These are phyloP conservation scores for Aspergillus panamensis DNA, from an alignment of 495 filamentous ascomycete genomes.

Conservation along the genomic window DNA sequence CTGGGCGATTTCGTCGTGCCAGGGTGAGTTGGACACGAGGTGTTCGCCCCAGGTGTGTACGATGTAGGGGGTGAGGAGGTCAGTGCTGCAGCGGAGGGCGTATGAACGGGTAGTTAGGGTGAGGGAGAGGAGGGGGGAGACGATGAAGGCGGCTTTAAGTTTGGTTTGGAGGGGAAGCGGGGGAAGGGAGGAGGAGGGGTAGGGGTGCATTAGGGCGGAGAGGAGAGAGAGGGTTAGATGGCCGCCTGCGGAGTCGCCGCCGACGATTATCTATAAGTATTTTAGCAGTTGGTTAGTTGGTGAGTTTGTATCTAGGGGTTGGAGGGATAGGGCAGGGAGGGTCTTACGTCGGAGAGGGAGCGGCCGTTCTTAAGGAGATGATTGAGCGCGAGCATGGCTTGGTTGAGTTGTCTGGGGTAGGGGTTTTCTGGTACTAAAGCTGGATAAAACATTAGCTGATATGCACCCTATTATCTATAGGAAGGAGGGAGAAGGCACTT, in stretches of 20 bases:
- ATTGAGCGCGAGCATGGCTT: conserved; percentile 19
- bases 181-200: background rate
- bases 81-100: conserved; percentile 15
- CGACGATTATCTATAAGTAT: conserved; percentile 26
- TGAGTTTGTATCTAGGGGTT: background rate
- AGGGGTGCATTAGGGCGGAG: conserved; percentile 12
- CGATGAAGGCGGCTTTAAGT: conserved; percentile 24
- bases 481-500: background rate
- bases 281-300: background rate
- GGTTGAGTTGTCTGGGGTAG: conserved; percentile 23
- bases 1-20: conserved; percentile 20
- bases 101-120: conserved; percentile 20
- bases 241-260: conserved; percentile 28
- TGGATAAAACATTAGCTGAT: background rate
- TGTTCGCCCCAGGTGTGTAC: conserved; percentile 17
- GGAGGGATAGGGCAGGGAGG: background rate
- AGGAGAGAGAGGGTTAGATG: conserved; percentile 24
- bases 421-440: conserved; percentile 17
- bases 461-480: background rate
- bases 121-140: conserved; percentile 26
- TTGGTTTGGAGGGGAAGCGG: background rate
- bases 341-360: conserved; percentile 16
- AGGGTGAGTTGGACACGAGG: conserved; percentile 20
- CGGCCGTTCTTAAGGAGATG: conserved; percentile 21
- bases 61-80: conserved; percentile 19